Percentiles rank a stretch among this genome's conserved stretches.
These are phyloP conservation scores for Naganishia cerealis DNA, from an alignment of 1,284 basidiomycete genomes.

Conservation along the genomic window DNA sequence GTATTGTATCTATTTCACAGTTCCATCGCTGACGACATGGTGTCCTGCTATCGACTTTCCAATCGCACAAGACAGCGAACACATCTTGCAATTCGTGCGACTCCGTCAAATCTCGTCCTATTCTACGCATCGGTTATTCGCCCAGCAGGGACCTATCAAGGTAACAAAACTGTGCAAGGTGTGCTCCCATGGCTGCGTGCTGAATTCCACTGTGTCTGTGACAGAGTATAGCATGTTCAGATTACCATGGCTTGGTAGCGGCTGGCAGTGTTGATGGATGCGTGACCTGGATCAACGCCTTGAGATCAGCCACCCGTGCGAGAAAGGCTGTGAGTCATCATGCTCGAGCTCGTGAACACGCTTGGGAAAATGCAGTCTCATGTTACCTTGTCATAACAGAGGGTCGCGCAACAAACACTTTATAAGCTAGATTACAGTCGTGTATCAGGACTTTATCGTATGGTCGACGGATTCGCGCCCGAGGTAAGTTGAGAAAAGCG, in stretches of 20 bases:
- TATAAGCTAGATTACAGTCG: constrained; percentile 83
- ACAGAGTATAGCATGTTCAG: constrained; percentile 71
- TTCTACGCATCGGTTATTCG: constrained; percentile 34
- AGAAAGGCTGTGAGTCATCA: constrained; percentile 61
- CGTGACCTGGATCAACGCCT: constrained; percentile 66
- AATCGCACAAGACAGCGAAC: constrained; percentile 47
- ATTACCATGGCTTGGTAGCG: constrained; percentile 81
- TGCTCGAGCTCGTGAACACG: constrained; percentile 55
- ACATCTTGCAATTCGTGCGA: constrained; percentile 40
- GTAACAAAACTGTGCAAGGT: constrained; percentile 55
- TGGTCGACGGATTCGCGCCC: constrained; percentile 79
- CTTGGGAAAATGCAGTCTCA: not conserved
- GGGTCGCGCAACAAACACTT: constrained; percentile 45
- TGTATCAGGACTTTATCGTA: constrained; percentile 68
- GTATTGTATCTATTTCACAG: constrained; percentile 31
- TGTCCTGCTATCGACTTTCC: constrained; percentile 42
- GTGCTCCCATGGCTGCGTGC: constrained; percentile 20
- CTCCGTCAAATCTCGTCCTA: constrained; percentile 37
- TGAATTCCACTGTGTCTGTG: not conserved
- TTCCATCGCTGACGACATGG: constrained; percentile 44
- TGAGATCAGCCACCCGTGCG: constrained; percentile 59
- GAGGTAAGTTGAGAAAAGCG: constrained; percentile 57
- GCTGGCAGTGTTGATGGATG: constrained; percentile 78
- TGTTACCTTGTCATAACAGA: not conserved
- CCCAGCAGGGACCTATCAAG: constrained; percentile 68